phyloP scores from a whole-genome alignment of 1,284 basidiomycete species.

The Gymnopus androsaceus region DNA sequence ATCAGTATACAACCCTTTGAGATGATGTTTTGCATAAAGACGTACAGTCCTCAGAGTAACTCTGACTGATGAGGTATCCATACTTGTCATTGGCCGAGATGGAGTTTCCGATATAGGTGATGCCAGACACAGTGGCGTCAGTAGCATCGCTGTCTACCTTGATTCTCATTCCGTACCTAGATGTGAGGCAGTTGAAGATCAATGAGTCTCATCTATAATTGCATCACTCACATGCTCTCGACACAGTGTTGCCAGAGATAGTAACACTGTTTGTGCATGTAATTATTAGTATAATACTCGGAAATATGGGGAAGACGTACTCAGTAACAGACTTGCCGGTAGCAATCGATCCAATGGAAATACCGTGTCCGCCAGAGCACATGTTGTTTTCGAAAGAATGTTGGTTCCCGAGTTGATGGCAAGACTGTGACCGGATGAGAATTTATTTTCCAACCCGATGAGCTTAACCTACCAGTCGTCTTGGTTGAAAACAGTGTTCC shows the following conservation, averaged over 20 bases:
- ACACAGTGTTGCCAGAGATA: slow-evolving; percentile 49
- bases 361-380: slow-evolving; percentile 52
- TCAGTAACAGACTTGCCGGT: too few species aligned
- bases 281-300: too few species aligned
- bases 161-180: slow-evolving; percentile 39
- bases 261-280: slow-evolving; percentile 46
- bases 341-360: slow-evolving; percentile 9
- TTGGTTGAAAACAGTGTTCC: slow-evolving; percentile 20
- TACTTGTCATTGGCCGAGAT: slow-evolving; percentile 24
- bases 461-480: slow-evolving; percentile 42
- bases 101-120: slow-evolving; percentile 38
- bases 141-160: slow-evolving; percentile 38
- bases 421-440: slow-evolving; percentile 30
- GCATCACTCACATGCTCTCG: slow-evolving; percentile 38
- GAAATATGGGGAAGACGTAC: too few species aligned
- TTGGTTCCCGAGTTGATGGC: slow-evolving; percentile 52
- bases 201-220: slow-evolving; percentile 36
- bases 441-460: background rate
- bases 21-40: background rate
- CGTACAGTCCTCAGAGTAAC: background rate
- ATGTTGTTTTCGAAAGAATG: slow-evolving; percentile 48
- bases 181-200: slow-evolving; percentile 39
- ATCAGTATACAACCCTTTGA: background rate
- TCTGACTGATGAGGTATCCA: slow-evolving; percentile 41
- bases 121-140: slow-evolving; percentile 33